These are phyloP conservation scores for Cercospora sp. DNA, from an alignment of 2,329 filamentous ascomycete species.

Conservation along the genomic window DNA sequence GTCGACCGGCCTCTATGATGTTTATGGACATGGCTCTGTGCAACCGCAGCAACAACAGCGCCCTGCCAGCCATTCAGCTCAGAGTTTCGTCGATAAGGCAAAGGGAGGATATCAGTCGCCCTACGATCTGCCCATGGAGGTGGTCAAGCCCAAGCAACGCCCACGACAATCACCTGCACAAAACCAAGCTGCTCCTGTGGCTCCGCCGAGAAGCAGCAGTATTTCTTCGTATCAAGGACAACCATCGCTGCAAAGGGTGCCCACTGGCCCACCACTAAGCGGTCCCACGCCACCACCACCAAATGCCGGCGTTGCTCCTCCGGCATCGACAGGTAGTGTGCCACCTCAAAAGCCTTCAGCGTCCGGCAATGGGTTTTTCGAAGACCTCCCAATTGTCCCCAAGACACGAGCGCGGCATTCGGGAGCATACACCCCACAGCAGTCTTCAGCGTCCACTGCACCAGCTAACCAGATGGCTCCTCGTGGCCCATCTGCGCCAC, in stretches of 20 bases:
- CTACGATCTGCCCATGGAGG: slow-evolving; percentile 90
- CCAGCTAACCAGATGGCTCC: slow-evolving; percentile 21
- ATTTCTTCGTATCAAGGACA: slow-evolving; percentile 21
- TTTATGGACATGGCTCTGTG: slow-evolving; percentile 31
- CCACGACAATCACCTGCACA: slow-evolving; percentile 35
- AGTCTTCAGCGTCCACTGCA: slow-evolving; percentile 18
- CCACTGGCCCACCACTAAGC: slow-evolving; percentile 15
- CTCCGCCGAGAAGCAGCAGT: slow-evolving; percentile 62
- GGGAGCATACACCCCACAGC: slow-evolving; percentile 33
- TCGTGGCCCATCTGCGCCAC: slow-evolving; percentile 20
- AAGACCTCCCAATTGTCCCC: slow-evolving; percentile 48
- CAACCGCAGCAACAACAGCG: slow-evolving; percentile 40
- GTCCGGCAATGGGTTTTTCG: slow-evolving; percentile 49
- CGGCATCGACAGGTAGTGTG: slow-evolving; percentile 15
- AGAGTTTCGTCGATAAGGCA: slow-evolving; percentile 87
- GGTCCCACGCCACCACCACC: slow-evolving; percentile 43
- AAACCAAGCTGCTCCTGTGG: slow-evolving; percentile 43
- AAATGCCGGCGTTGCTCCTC: slow-evolving; percentile 37
- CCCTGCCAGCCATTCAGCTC: slow-evolving; percentile 53
- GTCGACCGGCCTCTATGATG: slow-evolving; percentile 37
- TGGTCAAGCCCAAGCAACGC: slow-evolving; percentile 68
- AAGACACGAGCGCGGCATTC: slow-evolving; percentile 42
- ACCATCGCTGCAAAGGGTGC: slow-evolving; percentile 12
- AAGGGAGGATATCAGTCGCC: slow-evolving; percentile 93
- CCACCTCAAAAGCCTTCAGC: slow-evolving; percentile 12